phyloP scores from a whole-genome alignment of 2,329 filamentous ascomycete species.

The Arachnopeziza araneosa region DNA sequence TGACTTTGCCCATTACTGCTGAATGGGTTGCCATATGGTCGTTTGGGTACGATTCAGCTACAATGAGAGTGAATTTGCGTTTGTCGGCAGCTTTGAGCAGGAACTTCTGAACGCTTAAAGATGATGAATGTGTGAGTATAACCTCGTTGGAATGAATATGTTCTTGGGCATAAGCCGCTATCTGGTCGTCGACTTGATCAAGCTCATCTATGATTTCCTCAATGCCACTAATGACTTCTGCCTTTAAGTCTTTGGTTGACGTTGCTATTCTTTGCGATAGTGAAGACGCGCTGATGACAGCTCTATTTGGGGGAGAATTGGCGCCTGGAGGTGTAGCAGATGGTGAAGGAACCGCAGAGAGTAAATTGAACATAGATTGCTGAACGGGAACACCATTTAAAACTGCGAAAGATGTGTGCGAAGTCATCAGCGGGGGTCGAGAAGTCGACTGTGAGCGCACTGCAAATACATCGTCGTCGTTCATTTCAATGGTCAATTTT shows the following conservation, averaged over 20 bases:
- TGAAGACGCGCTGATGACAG: constrained; percentile 20
- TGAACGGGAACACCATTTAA: constrained; percentile 42
- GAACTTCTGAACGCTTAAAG: constrained; percentile 82
- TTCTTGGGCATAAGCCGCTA: constrained; percentile 80
- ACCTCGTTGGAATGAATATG: constrained; percentile 93
- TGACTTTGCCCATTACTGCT: constrained; percentile 50
- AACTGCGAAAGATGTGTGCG: constrained; percentile 59
- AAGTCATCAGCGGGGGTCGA: constrained; percentile 57
- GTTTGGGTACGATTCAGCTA: constrained; percentile 69
- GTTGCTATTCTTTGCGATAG: constrained; percentile 26
- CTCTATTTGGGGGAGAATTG: constrained; percentile 41
- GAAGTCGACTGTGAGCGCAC: constrained; percentile 19
- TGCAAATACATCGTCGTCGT: constrained; percentile 22
- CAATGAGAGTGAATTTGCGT: constrained; percentile 85
- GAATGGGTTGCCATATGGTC: constrained; percentile 59
- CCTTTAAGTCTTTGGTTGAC: constrained; percentile 64
- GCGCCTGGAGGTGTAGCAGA: constrained; percentile 47
- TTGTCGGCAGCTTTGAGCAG: constrained; percentile 81
- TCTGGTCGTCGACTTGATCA: constrained; percentile 86
- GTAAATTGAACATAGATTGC: constrained; percentile 82
- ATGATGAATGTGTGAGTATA: constrained; percentile 83
- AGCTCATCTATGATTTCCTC: constrained; percentile 95
- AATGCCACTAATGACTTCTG: constrained; percentile 90
- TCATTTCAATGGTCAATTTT: constrained; percentile 11
- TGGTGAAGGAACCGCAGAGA: constrained; percentile 62